Evolutionary conservation across 2,329 filamentous ascomycete species (phyloP).

Genomic region (Cladosporium sp.): DNA sequence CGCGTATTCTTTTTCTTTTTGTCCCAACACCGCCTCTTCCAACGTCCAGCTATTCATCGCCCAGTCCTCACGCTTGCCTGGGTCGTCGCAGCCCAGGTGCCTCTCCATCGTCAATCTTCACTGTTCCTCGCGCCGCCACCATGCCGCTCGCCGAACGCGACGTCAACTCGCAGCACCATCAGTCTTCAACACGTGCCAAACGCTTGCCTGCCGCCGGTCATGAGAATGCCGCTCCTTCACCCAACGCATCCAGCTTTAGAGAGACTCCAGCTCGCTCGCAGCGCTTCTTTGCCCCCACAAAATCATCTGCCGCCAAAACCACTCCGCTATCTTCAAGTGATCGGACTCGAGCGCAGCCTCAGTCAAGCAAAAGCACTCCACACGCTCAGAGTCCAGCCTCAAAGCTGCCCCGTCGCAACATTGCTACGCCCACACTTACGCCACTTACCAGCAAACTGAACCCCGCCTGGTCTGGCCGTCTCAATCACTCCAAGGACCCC

Average conservation of each 20-base stretch:
- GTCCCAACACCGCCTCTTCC: background rate
- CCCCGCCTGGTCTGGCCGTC: background rate
- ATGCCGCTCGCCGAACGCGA: conserved; percentile 23
- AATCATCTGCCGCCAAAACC: conserved; percentile 24
- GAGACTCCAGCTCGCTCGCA: conserved; percentile 9
- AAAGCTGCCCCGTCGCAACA: conserved; percentile 28
- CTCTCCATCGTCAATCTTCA: background rate
- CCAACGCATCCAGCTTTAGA: background rate
- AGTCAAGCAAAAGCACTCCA: conserved; percentile 8
- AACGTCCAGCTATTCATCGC: background rate
- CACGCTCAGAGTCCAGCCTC: conserved; percentile 19
- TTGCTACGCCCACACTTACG: background rate
- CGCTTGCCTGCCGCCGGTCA: conserved; percentile 14
- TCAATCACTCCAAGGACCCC: background rate
- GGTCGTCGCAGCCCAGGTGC: background rate
- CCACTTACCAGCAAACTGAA: conserved; percentile 10
- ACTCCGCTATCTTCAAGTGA: conserved; percentile 11
- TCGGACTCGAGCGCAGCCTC: conserved; percentile 1
- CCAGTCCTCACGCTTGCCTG: background rate
- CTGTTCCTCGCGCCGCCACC: conserved; percentile 3
- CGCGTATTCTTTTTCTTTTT: background rate
- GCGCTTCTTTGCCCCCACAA: conserved; percentile 24
- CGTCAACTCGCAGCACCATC: conserved; percentile 20
- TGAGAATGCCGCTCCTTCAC: conserved; percentile 16
- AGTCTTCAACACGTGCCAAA: conserved; percentile 15